Conservation (phyloP, 495 filamentous ascomycete genomes). For the Talaromyces stipitatus region DNA sequence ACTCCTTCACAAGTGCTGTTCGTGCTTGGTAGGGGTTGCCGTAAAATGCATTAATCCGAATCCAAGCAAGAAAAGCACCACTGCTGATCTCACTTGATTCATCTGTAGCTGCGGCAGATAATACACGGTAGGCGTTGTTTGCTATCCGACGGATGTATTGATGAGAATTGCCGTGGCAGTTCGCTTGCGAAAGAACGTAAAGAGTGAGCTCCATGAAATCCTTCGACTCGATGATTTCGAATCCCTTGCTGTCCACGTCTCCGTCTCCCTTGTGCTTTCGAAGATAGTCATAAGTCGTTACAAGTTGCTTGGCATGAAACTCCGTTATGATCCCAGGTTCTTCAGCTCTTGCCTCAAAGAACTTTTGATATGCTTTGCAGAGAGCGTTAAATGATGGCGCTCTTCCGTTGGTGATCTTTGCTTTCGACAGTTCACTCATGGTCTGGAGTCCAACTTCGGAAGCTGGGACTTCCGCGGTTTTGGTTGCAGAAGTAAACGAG, state of each 20-base stretch:
- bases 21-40: conserved; percentile 53
- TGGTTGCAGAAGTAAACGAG: conserved; percentile 19
- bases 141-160: conserved; percentile 42
- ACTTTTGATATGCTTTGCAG: conserved; percentile 52
- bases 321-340: conserved; percentile 47
- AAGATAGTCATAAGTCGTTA: conserved; percentile 53
- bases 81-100: conserved; percentile 25
- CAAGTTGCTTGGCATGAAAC: conserved; percentile 53
- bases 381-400: conserved; percentile 53
- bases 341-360: conserved; percentile 50
- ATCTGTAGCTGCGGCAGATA: conserved; percentile 33
- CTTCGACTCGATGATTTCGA: conserved; percentile 35
- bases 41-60: conserved; percentile 50
- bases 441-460: conserved; percentile 35
- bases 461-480: conserved; percentile 13
- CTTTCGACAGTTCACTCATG: conserved; percentile 35
- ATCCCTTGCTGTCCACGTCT: conserved; percentile 20
- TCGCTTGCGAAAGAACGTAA: conserved; percentile 28
- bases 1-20: conserved; percentile 39
- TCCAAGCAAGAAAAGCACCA: conserved; percentile 39
- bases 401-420: conserved; percentile 32
- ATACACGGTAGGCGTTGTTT: conserved; percentile 46
- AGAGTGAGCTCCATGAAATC: conserved; percentile 43
- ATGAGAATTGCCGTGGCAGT: conserved; percentile 27
- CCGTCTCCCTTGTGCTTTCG: conserved; percentile 25